Conservation (phyloP, 805 yeast genomes). For the Saturnispora hagleri region DNA sequence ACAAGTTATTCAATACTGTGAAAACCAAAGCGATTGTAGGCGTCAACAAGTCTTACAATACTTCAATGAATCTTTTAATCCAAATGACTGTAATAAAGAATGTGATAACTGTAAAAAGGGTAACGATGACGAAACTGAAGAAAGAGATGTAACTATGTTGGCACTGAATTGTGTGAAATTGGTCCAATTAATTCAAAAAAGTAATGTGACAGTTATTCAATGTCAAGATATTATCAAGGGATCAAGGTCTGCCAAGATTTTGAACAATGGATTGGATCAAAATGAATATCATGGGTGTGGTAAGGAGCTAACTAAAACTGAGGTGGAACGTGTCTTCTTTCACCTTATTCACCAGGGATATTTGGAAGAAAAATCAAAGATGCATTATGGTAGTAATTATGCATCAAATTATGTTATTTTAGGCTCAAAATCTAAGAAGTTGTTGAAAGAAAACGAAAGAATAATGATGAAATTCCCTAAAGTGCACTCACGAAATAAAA, state of each 20-base stretch:
- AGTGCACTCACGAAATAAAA: background rate
- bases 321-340: conserved; percentile 75
- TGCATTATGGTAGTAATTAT: conserved; percentile 63
- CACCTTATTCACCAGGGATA: conserved; percentile 58
- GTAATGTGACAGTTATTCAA: conserved; percentile 64
- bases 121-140: conserved; percentile 33
- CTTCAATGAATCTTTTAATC: conserved; percentile 75
- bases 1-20: conserved; percentile 87
- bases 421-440: conserved; percentile 46
- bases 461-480: conserved; percentile 46
- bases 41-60: conserved; percentile 82
- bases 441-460: conserved; percentile 32
- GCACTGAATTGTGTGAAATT: conserved; percentile 53
- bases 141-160: conserved; percentile 57
- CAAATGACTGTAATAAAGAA: conserved; percentile 50
- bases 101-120: conserved; percentile 79
- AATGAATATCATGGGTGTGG: conserved; percentile 67
- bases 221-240: conserved; percentile 83
- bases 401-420: conserved; percentile 63
- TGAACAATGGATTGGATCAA: conserved; percentile 51
- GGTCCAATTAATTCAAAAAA: conserved; percentile 45
- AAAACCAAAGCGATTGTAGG: conserved; percentile 83
- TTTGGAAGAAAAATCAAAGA: conserved; percentile 60
- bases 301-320: conserved; percentile 49
- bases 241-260: conserved; percentile 50